Evolutionary conservation across 805 yeast species (phyloP).

Genomic region (Saccharomyces jurei): DNA sequence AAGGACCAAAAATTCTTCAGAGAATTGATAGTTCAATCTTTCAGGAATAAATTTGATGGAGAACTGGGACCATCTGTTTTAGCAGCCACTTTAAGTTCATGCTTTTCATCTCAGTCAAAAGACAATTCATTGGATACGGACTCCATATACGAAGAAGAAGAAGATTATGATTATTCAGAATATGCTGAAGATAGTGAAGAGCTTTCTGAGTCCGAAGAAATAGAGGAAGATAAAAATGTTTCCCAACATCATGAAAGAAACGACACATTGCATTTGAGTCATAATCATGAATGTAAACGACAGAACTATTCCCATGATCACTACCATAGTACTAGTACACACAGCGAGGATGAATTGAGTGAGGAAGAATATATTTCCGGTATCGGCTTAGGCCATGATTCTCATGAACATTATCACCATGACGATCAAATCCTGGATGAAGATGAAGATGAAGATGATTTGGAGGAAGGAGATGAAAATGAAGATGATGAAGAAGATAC

Average conservation of each 20-base stretch:
- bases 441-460: constrained; percentile 12
- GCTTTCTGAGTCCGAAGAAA: constrained; percentile 17
- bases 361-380: not conserved
- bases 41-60: constrained; percentile 20
- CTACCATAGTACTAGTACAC: constrained; percentile 2
- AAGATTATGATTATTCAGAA: constrained; percentile 23
- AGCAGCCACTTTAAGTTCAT: not conserved
- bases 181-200: constrained; percentile 24
- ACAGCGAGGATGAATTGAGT: not conserved
- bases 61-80: constrained; percentile 15
- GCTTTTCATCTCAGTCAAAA: not conserved
- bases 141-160: constrained; percentile 11
- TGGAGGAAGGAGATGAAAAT: constrained; percentile 10
- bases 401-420: constrained; percentile 6
- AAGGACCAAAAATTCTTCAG: constrained; percentile 24
- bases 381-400: not conserved
- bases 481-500: constrained; percentile 20
- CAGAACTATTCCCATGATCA: constrained; percentile 7
- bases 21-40: constrained; percentile 23
- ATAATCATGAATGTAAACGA: constrained; percentile 6
- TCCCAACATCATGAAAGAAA: constrained; percentile 2
- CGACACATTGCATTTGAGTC: not conserved
- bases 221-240: constrained; percentile 16
- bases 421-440: constrained; percentile 11
- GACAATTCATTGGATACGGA: not conserved